phyloP scores from a whole-genome alignment of 2,329 filamentous ascomycete species.

The Neofusicoccum sp. region DNA sequence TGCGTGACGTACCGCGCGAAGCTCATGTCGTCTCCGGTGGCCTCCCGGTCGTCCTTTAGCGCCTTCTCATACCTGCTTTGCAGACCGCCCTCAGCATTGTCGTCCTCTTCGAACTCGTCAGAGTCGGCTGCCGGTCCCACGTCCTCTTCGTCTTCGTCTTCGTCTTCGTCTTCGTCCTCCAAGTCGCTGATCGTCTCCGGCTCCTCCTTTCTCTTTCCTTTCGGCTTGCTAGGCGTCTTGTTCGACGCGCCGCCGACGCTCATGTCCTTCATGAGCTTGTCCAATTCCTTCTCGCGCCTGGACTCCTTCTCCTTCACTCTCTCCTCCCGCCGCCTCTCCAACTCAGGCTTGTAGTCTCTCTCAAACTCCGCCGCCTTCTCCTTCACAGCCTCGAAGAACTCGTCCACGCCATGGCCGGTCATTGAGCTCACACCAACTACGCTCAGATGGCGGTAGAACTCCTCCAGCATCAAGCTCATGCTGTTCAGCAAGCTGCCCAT shows the following conservation, averaged over 20 bases:
- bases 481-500: constrained; percentile 95
- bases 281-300: constrained; percentile 75
- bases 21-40: constrained; percentile 49
- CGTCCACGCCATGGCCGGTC: constrained; percentile 85
- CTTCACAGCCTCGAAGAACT: constrained; percentile 87
- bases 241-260: constrained; percentile 46
- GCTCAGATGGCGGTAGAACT: constrained; percentile 92
- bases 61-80: constrained; percentile 76
- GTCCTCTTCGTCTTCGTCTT: constrained; percentile 52
- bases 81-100: constrained; percentile 61
- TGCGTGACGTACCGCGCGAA: constrained; percentile 50
- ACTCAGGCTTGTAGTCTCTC: constrained; percentile 85
- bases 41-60: constrained; percentile 53
- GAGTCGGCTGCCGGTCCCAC: constrained; percentile 50
- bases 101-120: constrained; percentile 56
- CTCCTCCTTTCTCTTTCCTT: constrained; percentile 41
- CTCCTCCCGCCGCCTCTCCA: constrained; percentile 73
- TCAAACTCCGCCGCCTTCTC: constrained; percentile 87
- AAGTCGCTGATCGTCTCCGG: constrained; percentile 52
- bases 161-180: constrained; percentile 51
- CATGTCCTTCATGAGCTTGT: constrained; percentile 95
- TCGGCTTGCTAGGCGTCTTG: constrained; percentile 26
- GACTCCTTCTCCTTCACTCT: constrained; percentile 72
- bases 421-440: constrained; percentile 93
- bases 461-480: constrained; percentile 96